Conservation (phyloP, 2,329 filamentous ascomycete species). For the Ceratocystis harringtonii region DNA sequence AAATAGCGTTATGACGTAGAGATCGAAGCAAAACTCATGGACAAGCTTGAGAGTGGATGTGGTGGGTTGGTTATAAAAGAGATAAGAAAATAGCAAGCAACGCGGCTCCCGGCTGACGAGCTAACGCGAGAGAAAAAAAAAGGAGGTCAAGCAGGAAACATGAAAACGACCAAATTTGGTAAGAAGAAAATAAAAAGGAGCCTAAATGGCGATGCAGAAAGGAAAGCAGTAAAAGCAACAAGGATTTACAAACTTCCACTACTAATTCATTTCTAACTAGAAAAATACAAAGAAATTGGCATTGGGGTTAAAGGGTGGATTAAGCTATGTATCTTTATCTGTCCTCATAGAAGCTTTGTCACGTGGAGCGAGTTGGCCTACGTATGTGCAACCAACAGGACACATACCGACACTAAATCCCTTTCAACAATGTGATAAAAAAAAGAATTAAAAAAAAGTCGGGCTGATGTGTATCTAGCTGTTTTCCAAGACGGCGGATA, state of each 20-base stretch:
- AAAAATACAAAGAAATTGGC: too few relatives aligned
- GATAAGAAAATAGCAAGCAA: neutral
- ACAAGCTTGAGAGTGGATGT: neutral
- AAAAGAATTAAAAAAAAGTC: too few relatives aligned
- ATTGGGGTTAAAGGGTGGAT: too few relatives aligned
- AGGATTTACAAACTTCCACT: too few relatives aligned
- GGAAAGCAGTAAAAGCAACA: neutral
- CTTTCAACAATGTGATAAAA: too few relatives aligned
- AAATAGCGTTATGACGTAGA: neutral
- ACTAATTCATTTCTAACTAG: too few relatives aligned
- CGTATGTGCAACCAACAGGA: too few relatives aligned
- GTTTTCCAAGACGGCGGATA: neutral
- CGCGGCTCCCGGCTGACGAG: neutral
- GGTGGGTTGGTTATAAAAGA: neutral
- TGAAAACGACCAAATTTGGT: neutral
- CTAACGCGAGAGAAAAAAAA: conserved; percentile 3
- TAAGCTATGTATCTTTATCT: too few relatives aligned
- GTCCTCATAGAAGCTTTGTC: too few relatives aligned
- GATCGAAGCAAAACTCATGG: neutral
- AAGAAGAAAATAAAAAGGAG: neutral
- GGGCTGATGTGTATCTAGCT: too few relatives aligned
- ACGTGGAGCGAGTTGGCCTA: too few relatives aligned
- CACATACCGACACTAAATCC: too few relatives aligned
- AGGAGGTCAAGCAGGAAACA: conserved; percentile 2
- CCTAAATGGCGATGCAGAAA: neutral